Base-by-base conservation (phyloP, 78 protist species). In the Dictyostelium purpureum region DNA sequence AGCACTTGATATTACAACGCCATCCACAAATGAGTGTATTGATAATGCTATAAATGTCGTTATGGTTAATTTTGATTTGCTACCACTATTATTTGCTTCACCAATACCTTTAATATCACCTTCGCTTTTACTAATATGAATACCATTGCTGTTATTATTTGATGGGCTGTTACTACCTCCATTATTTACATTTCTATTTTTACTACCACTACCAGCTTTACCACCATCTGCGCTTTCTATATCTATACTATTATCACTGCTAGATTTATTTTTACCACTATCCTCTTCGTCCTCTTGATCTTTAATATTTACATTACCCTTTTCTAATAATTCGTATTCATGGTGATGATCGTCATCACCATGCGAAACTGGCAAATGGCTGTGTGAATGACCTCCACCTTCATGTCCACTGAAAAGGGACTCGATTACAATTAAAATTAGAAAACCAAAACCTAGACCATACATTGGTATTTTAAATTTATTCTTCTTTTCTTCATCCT, bases 1-100 rank as follows among this genome's bases (percentile, higher is more conserved):
- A 26, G 92, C 92, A 35, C 82, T 66, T 26, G 92, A 85, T 28
- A 85, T 85, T 7, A 85, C 92, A 35, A 73, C 66, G 11, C 92
- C 92, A 85, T 85, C 92, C 16, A 85, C 92, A 42, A 85, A 74
- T 59, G 92, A 85, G 61, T 85, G 92, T 54, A 73, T 74, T 6
- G 83, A n/a, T 42, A 85, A 35, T 59, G 92, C 92, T 19, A 85
- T 61, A 38, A 85, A 85, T 26, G 92, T 61, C 47, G 92, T 85
- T 4, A 85, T 33, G 1, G 92, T 71, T 73, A 85, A n/a, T 57
- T 70, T 85, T 1, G 82, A 54, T 85, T n/a, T 21, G 4, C 43
- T 59, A 31, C 14, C 28, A 4, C 4, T 18, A 31, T 31, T 49
- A 11, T 31, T 38, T 16, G 4, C 42, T 28, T 31, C 31, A 42